Evolutionary conservation across 2,329 filamentous ascomycete genomes (phyloP).

Genomic region (Pseudopyricularia javanii): DNA sequence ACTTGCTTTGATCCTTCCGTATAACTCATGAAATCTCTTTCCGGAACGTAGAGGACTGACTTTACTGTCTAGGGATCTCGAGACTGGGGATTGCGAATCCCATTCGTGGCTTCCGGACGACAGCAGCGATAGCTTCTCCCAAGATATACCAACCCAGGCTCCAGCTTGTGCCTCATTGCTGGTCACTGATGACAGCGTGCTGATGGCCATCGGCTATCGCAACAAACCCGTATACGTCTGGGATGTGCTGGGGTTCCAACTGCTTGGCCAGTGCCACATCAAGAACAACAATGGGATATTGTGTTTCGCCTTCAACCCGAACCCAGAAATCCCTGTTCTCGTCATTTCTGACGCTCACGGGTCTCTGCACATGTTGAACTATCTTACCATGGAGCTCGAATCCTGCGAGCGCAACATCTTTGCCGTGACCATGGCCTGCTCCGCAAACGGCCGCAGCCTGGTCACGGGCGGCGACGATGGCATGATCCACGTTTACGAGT

Average conservation of each 20-base stretch:
- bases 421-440: not conserved
- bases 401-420: not conserved
- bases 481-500: not conserved
- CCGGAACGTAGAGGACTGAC: no score
- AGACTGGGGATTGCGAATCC: no score
- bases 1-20: not conserved
- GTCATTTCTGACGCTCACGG: conserved; percentile 12
- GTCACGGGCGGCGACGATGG: not conserved
- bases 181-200: no score
- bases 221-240: conserved; percentile 12
- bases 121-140: no score
- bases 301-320: conserved; percentile 15
- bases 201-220: no score
- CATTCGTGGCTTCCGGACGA: no score
- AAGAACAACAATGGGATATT: conserved; percentile 11
- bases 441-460: not conserved
- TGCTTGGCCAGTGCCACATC: conserved; percentile 8
- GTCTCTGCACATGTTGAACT: not conserved
- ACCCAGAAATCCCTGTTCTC: conserved; percentile 12
- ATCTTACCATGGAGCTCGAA: not conserved
- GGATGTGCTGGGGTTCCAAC: conserved; percentile 8
- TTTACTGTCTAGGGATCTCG: no score
- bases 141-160: no score
- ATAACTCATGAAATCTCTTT: no score
- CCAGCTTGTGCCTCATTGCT: no score